Base-by-base conservation (phyloP, 108 stramenopile genomes). In the Cylindrotheca fusiformis region DNA sequence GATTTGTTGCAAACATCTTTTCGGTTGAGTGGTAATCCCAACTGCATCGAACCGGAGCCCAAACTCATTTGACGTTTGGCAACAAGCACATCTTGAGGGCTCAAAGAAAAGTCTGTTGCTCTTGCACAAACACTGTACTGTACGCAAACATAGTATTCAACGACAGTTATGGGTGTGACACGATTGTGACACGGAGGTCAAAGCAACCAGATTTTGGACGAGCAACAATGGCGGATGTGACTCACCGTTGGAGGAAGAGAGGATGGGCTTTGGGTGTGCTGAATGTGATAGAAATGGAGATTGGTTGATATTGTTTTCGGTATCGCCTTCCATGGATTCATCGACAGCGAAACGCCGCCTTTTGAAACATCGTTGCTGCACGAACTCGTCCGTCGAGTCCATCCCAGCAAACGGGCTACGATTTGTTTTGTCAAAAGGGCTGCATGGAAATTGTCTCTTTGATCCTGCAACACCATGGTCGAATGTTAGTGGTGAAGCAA, bases 401-500 rank as follows among this genome's bases (percentile, higher is more conserved):
- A 76, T 64, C n/a, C n/a, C n/a, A 10, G 58, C 80, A 51, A 77
- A 53, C n/a, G 54, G 75, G 48, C 26, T 46, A 22, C 74, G 61
- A 48, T 44, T 56, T 27, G 71, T 63, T 12, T 64, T 48, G 51
- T 75, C 75, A 60, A 66, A 72, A 26, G 85, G 79, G 28, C 82
- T 81, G 45, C 72, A 83, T 41, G 74, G 72, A 55, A 83, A 76
- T 27, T 74, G 69, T 22, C 90, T 74, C 74, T 91, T 91, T 8
- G 74, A 47, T 2, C 84, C 82, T 28, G 67, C 69, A 32, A 47
- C 55, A 8, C 64, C 29, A 17, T 63, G 75, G 22, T 51, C 70
- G 33, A 88, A 88, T 28, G 76, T 32, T 23, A 86, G 45, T 18
- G 88, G 88, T 68, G 85, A 84, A 18, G 83, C 88, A 31, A 90